These are phyloP conservation scores for Dimocarpus longan DNA, from an alignment of 345 rosid genomes.

Conservation along the genomic window DNA sequence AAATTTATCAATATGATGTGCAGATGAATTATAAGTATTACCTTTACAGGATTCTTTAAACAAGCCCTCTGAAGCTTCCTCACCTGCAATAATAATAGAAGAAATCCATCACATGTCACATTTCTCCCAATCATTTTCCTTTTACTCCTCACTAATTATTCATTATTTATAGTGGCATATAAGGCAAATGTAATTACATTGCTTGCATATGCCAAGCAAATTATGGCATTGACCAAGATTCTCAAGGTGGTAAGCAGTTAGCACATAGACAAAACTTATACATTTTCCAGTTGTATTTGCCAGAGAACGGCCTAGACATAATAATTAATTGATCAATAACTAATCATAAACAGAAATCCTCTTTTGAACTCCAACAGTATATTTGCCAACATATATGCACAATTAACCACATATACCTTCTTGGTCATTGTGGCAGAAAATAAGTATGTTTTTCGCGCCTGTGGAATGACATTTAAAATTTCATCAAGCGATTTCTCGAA, in stretches of 20 bases:
- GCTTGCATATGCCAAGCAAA: background rate
- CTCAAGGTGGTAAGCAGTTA: background rate
- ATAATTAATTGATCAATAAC: background rate
- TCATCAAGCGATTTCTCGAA: slow-evolving; percentile 89
- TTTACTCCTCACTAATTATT: background rate
- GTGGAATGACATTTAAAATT: slow-evolving; percentile 74
- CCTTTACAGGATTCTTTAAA: slow-evolving; percentile 92
- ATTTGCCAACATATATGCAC: background rate
- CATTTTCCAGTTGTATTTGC: background rate
- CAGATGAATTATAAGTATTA: slow-evolving; percentile 23
- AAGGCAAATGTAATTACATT: background rate
- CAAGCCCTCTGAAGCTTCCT: slow-evolving; percentile 92
- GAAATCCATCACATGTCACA: slow-evolving; percentile 21
- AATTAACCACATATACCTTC: slow-evolving; percentile 50
- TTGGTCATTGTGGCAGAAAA: slow-evolving; percentile 99
- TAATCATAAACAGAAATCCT: background rate
- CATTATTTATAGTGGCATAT: background rate
- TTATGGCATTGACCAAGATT: background rate
- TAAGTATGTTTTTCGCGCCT: slow-evolving; percentile 68
- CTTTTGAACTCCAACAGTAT: background rate
- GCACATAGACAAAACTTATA: background rate
- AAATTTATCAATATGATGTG: background rate
- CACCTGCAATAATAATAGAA: slow-evolving; percentile 54
- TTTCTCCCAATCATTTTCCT: slow-evolving; percentile 13
- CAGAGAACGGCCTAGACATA: background rate